Percentiles rank a stretch among this genome's conserved stretches.
These are phyloP conservation scores for Rhizopogon parksii DNA, from an alignment of 1,284 basidiomycete genomes.

Conservation along the genomic window DNA sequence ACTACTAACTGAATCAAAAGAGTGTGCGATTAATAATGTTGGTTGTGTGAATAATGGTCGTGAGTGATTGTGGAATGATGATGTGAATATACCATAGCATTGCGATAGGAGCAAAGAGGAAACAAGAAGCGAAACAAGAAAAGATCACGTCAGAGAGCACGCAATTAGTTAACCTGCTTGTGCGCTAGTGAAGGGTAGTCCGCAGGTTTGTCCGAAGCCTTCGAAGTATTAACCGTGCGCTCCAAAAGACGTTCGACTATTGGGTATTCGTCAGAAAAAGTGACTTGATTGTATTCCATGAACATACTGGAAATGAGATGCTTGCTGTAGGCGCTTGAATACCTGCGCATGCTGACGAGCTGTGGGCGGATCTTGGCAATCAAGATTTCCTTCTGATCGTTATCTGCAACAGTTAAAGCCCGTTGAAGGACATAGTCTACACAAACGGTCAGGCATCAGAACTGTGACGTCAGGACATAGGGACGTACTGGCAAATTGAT, in stretches of 20 bases:
- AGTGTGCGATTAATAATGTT: constrained; percentile 33
- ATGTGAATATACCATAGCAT: constrained; percentile 35
- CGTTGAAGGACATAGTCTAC: constrained; percentile 79
- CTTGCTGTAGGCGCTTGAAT: constrained; percentile 68
- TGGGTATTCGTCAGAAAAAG: constrained; percentile 4
- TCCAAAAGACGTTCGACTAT: constrained; percentile 68
- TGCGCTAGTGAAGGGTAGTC: constrained; percentile 27
- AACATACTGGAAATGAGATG: constrained; percentile 73
- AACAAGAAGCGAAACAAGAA: constrained; percentile 9
- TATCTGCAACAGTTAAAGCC: constrained; percentile 63
- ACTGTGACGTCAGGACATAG: neutral
- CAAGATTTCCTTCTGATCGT: constrained; percentile 62
- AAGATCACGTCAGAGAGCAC: neutral
- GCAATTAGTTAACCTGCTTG: constrained; percentile 16
- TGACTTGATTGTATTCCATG: neutral
- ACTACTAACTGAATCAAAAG: constrained; percentile 21
- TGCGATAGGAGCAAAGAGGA: constrained; percentile 24
- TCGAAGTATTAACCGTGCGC: constrained; percentile 24
- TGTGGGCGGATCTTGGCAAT: constrained; percentile 60
- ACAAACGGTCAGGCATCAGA: constrained; percentile 3
- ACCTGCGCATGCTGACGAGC: constrained; percentile 62
- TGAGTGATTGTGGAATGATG: constrained; percentile 27
- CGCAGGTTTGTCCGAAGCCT: constrained; percentile 22
- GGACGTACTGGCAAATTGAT: constrained; percentile 79
- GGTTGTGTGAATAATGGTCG: constrained; percentile 27